Evolutionary conservation across 768 basidiomycete species (phyloP), one percentile per base, ranked within the genome.

Genomic region (Suillus tomentosus): DNA sequence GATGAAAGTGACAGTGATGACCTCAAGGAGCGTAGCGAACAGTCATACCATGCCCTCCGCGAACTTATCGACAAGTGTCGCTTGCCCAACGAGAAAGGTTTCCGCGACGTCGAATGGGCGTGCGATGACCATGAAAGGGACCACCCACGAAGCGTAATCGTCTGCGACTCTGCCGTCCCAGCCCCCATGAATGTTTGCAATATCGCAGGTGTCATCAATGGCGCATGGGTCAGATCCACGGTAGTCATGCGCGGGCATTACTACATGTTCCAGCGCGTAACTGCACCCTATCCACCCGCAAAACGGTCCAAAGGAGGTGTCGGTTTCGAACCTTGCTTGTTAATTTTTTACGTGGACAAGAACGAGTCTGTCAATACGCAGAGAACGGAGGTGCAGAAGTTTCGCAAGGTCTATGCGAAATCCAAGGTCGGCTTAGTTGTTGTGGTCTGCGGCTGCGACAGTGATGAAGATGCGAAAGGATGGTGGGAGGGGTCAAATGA

Each of bases 1-100:
- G 15, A 42, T 5, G 27, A 45, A 5, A 3, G 4, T 11, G 48
- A 39, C 31, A 11, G 17, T 3, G 3, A 1, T 3, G 22, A 14
- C 31, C 36, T 65, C n/a, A 37, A 27, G 24, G 10, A n/a, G 5
- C 63, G 62, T 36, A 31, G 43, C 42, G 31, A 61, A 22, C 60
- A 71, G 36, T 66, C 68, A 15, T 48, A 59, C 36, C 39, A 34
- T 27, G 27, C 59, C 8, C 36, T 69, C 48, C 42, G 51, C 17
- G 4, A 31, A 5, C 56, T 69, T 34, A 64, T 69, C 14, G 27
- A 43, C 0, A 24, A 14, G 24, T 19, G 19, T 19, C 40, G 40
- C 11, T 19, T 58, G 42, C 40, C 57, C 10, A 31, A 43, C n/a
- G 40, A 27, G 11, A 58, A 58, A 42, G 57, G 57, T 11, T 24